A percentile compares a stretch with the other conserved stretches of the same genome.
phyloP scores from a whole-genome alignment of 2,329 filamentous ascomycete genomes.

The Tolypocladium tundrense region DNA sequence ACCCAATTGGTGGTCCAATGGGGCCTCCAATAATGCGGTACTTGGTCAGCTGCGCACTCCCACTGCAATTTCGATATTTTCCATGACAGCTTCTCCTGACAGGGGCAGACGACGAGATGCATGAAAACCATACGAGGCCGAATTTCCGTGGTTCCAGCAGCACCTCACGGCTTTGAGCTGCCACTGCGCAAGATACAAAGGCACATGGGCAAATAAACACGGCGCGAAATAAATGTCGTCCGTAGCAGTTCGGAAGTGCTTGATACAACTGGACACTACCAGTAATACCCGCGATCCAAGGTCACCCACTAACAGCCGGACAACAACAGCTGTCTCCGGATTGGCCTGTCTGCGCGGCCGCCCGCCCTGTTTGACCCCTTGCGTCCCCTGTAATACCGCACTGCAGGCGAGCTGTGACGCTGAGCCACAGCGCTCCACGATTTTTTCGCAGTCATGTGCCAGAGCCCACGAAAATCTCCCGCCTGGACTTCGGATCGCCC shows the following conservation, averaged over 20 bases:
- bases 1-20: conserved; percentile 5
- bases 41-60: neutral
- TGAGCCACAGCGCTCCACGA: neutral
- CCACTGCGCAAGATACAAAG: too few species aligned
- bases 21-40: neutral
- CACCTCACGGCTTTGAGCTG: too few species aligned
- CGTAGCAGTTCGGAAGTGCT: too few species aligned
- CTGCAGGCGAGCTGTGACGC: neutral
- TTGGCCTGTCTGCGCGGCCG: neutral
- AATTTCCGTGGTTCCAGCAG: neutral
- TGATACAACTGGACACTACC: too few species aligned
- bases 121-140: neutral
- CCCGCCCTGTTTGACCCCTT: neutral
- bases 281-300: neutral
- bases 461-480: conserved; percentile 8
- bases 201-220: neutral
- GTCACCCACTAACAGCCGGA: neutral
- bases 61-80: neutral
- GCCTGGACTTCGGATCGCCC: conserved; percentile 4
- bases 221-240: neutral
- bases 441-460: conserved; percentile 8
- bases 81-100: neutral
- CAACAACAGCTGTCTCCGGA: neutral
- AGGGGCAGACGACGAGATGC: neutral
- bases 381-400: neutral